Evolutionary conservation across 495 filamentous ascomycete genomes (phyloP), one percentile per base, ranked within the genome.

Genomic region (Trichoderma parareesei): DNA sequence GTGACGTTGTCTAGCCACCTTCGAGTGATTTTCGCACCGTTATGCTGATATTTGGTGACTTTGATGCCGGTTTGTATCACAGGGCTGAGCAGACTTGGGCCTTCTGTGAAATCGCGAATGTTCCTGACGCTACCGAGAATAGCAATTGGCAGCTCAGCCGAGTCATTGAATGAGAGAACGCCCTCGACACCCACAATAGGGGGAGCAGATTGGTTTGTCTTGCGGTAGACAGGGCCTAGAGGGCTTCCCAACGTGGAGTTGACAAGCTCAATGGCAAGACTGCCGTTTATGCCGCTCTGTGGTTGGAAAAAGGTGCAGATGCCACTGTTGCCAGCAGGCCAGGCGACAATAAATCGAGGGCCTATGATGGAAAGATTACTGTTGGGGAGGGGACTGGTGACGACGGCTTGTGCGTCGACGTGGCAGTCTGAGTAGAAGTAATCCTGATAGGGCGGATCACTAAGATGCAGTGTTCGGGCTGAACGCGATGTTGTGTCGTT

Each of bases 301-400:
- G 85, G 80, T 33, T 73, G 73, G 64, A 87, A 87, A 69, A 77
- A 86, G 3, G 79, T 69, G 7, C 77, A 77, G 38, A 80, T 75
- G 38, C 86, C 86, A 64, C 84, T 87, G 69, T 88, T 83, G 11
- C 86, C 86, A 10, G 85, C 83, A 9, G 86, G 84, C 86, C 86
- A 88, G 11, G 86, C 86, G 49, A 88, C 61, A 13, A 63, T 20
- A n/a, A 63, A 38, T 11, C 61, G 41, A 33, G 61, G 61, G 7
- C 61, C 61, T 64, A 86, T 85, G 48, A 82, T 67, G 5, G 74
- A 77, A 0, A 87, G 76, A 62, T 87, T 76, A 70, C 79, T 85
- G 43, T 79, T 73, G n/a, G 75, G 66, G 0, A 78, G 70, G 5
- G 85, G 84, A 65, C 74, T 83, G 5, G 85, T 87, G 14, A 88